Base-by-base conservation (phyloP, 208 protist genomes). In the Leishmania turanica region DNA sequence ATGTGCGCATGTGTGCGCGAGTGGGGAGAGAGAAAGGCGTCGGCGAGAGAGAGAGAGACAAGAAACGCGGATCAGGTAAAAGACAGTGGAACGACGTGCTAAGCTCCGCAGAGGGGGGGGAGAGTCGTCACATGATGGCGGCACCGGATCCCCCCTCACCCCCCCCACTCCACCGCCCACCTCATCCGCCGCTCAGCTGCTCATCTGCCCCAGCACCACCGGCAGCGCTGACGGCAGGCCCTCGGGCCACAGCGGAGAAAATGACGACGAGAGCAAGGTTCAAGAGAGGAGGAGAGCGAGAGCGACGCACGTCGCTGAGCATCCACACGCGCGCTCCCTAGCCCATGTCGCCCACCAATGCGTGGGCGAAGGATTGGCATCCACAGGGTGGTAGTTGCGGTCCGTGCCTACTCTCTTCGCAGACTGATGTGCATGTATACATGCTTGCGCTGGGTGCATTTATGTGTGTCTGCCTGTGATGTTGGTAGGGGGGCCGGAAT, bases 1-100 rank as follows among this genome's bases (percentile, higher is more conserved):
- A 71, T 82, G 72, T 51, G 40, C 60, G 51, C 68, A 79, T 83
- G 65, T 79, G 45, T 80, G 77, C 66, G 40, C 11, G 47, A 72
- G n/a, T 66, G n/a, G 56, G 53, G 34, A 58, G 45, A 64, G 31
- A 34, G 31, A 21, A 37, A 51, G 71, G 66, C 19, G 37, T 42
- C 37, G 19, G 75, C 19, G 79, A 70, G 72, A 65, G 73, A 24
- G 42, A 42, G 42, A 45, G 37, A 40, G 42, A 47, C 31, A 37
- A 75, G 17, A 34, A 56, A 68, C 13, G 31, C 31, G 62, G 31
- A 40, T 68, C 31, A 68, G 62, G 31, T 40, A 1, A 68, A 68
- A 15, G 31, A 21, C 62, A 24, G 15, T 40, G 40, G 62, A 68
- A 19, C 15, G 31, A 7, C 15, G 8, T 19, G 62, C 62, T 9